Conservation (phyloP, 2,329 filamentous ascomycete species). For the Diplodia mutila region DNA sequence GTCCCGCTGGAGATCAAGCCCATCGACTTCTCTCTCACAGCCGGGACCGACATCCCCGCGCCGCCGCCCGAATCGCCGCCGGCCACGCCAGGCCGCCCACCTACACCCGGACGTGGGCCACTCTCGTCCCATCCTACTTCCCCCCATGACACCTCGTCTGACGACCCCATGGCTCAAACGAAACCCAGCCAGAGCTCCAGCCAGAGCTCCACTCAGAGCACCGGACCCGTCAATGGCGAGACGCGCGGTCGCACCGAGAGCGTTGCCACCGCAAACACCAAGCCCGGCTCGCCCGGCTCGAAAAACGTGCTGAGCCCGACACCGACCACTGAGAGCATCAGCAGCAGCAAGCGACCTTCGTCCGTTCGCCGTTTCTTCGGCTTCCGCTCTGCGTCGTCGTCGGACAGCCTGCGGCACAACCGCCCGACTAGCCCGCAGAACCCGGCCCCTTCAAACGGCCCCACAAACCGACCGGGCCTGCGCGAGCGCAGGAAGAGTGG, state of each 20-base stretch:
- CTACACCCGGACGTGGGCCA: slow-evolving; percentile 44
- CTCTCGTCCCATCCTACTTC: slow-evolving; percentile 49
- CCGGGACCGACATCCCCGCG: slow-evolving; percentile 47
- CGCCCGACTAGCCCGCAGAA: slow-evolving; percentile 39
- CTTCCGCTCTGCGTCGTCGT: slow-evolving; percentile 42
- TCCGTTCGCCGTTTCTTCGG: slow-evolving; percentile 48
- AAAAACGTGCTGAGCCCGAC: slow-evolving; percentile 27
- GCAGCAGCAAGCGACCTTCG: slow-evolving; percentile 38
- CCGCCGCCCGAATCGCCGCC: slow-evolving; percentile 45
- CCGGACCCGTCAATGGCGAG: slow-evolving; percentile 27
- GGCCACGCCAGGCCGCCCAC: slow-evolving; percentile 40
- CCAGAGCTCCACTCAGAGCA: slow-evolving; percentile 34
- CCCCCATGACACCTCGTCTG: slow-evolving; percentile 28
- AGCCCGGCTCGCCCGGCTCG: slow-evolving; percentile 18
- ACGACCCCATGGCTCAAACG: slow-evolving; percentile 18
- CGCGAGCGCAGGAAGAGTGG: slow-evolving; percentile 38
- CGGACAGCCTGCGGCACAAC: slow-evolving; percentile 37
- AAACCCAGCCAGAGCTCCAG: slow-evolving; percentile 39
- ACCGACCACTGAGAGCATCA: slow-evolving; percentile 36
- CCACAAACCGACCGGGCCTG: background rate
- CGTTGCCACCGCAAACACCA: slow-evolving; percentile 21
- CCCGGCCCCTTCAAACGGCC: background rate
- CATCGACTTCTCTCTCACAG: slow-evolving; percentile 48
- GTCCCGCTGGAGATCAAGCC: slow-evolving; percentile 30
- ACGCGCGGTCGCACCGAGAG: slow-evolving; percentile 20